Conservation (phyloP, 495 filamentous ascomycete species). For the Parachaetomium inaequale region DNA sequence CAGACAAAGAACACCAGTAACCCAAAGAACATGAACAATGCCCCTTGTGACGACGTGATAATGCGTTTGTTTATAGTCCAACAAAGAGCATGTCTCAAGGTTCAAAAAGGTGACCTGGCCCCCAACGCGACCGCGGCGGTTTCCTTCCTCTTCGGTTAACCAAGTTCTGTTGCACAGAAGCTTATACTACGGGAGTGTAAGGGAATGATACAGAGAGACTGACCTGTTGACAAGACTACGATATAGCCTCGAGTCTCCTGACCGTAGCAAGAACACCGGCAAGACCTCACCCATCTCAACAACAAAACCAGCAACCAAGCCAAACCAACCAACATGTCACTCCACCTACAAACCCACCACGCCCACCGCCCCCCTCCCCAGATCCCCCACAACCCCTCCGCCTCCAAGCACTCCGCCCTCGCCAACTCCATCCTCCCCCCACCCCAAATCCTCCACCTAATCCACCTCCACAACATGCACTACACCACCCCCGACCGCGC, state of each 20-base stretch:
- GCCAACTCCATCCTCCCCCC: neutral
- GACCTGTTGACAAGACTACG: too few relatives aligned
- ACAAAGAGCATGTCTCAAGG: neutral
- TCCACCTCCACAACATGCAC: neutral
- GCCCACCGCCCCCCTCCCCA: neutral
- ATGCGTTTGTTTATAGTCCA: neutral
- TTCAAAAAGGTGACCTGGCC: neutral
- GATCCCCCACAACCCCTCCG: neutral
- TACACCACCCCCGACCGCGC: neutral
- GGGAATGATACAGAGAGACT: too few relatives aligned
- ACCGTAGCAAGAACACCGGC: neutral
- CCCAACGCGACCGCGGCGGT: neutral
- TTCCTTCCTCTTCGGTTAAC: neutral
- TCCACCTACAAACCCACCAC: neutral
- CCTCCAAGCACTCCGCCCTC: neutral
- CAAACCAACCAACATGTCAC: neutral
- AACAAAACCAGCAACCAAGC: neutral
- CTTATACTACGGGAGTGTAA: too few relatives aligned
- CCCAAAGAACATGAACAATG: neutral
- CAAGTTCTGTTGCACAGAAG: too few relatives aligned
- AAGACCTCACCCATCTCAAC: neutral
- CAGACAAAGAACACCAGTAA: neutral
- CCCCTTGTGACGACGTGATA: neutral
- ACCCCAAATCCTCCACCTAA: neutral
- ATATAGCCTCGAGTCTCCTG: neutral